These are phyloP conservation scores for Pezicula neosporulosa DNA, from an alignment of 2,329 filamentous ascomycete species.

Conservation along the genomic window DNA sequence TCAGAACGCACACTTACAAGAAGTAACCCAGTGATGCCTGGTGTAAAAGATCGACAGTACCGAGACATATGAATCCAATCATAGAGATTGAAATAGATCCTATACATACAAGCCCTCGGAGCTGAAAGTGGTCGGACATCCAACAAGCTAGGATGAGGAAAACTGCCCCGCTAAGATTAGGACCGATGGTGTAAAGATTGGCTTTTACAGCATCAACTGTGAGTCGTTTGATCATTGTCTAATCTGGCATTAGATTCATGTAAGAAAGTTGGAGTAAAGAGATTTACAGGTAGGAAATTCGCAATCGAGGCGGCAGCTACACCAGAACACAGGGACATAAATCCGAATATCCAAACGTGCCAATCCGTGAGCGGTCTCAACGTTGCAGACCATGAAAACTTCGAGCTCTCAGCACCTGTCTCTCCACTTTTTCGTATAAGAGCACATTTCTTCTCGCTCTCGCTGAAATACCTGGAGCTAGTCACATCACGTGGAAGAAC, in stretches of 20 bases:
- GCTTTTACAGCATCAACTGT: background rate
- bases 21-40: background rate
- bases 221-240: conserved; percentile 2
- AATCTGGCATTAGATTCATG: too few species aligned
- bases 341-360: background rate
- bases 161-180: background rate
- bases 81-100: background rate
- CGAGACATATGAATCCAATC: conserved; percentile 2
- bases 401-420: background rate
- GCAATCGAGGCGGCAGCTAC: background rate
- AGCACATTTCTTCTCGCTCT: background rate
- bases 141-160: background rate
- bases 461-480: background rate
- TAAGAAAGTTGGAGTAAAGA: background rate
- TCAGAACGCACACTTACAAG: background rate
- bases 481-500: conserved; percentile 7
- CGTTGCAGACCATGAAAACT: conserved; percentile 2
- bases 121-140: background rate
- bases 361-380: background rate
- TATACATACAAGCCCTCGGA: background rate
- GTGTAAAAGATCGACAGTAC: background rate
- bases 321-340: conserved; percentile 2
- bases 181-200: conserved; percentile 2
- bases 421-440: background rate
- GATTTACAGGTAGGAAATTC: conserved; percentile 1